Base-by-base conservation (phyloP, 805 yeast species). In the Candida montana region DNA sequence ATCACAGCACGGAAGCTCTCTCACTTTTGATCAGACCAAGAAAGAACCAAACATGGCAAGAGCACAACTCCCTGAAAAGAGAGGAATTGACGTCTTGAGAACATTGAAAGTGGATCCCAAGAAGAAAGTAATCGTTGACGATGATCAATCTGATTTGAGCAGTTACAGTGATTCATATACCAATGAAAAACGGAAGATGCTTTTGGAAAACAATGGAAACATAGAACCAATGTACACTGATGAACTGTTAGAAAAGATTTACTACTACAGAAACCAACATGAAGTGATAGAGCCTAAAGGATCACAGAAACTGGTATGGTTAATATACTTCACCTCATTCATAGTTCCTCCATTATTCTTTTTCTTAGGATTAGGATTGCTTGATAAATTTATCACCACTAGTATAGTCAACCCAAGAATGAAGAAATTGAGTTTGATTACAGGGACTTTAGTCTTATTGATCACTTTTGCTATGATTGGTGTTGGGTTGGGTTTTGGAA, bases 391-490 rank as follows among this genome's bases (percentile, higher is more conserved):
- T 16, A 17, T 51, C 6, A 44, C 50, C 3, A 33, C 29, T 13
- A 26, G 26, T 16, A 10, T 16, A 11, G 42, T 49, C 21, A 44
- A 39, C 23, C 31, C 37, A 2, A 31, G 33, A 5, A 18, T 45
- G 21, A 54, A 48, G 40, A 44, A 42, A 20, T 10, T 53, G 10
- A 50, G 60, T 34, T 17, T 55, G 21, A 17, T 42, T 15, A 50
- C 54, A 5, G 61, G 61, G 2, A 16, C 35, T 2, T 7, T 50
- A 1, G 42, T 44, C 21, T 20, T 51, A 8, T 15, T 54, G 13
- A n/a, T 47, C 3, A 33, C 43, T 5, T 43, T 67, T 17, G 77
- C 69, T 0, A 64, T 72, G 49, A 58, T 72, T 24, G 71, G 71
- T 15, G 63, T 71, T 27, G 78, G 77, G 1, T 59, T 74, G 35